Base-by-base conservation (phyloP, 768 basidiomycete genomes). In the Hysterangium stoloniferum region DNA sequence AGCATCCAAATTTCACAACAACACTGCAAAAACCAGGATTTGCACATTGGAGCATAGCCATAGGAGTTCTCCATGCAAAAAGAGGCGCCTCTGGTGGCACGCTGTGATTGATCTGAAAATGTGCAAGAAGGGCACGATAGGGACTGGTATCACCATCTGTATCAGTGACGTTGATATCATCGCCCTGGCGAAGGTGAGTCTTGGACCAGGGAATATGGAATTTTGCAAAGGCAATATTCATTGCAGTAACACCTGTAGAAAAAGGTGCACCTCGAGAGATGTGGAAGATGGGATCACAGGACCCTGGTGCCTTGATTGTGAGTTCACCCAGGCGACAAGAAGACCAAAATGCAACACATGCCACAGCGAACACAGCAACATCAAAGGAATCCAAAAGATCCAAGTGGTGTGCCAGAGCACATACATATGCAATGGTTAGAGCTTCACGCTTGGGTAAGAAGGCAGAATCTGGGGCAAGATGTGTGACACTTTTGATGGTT, bases 401-500 rank as follows among this genome's bases (percentile, higher is more conserved):
- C 1, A 67, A 57, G 15, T 48, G 29, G 1, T 13, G 13, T 6
- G 6, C 15, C 0, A 74, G 61, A 0, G 54, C 49, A 9, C 28
- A 34, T 3, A 75, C 52, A 37, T 71, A 68, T 0, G 65, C 59
- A 0, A 65, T 25, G 0, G 72, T 67, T 6, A 72, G 67, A 0
- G 70, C 73, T 1, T 63, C 54, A 0, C 67, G 58, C 6, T 56
- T 60, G 0, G 62, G 52, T 0, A 42, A 32, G 5, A 52, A 56
- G 19, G 25, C 20, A 4, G 41, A 43, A 25, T 15, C 15, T 1
- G 53, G 66, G 37, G 37, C 62, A 59, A 45, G 51, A 61, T 37
- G 46, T 75, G 71, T 69, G 70, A 74, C 2, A 57, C 57, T 0
- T 63, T 54, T 34, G 33, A 9, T 34, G n/a, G 9, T 34, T 34